Evolutionary conservation across 2,329 filamentous ascomycete genomes (phyloP), one percentile per base, ranked within the genome.

Genomic region (Aspergillus uvarum): DNA sequence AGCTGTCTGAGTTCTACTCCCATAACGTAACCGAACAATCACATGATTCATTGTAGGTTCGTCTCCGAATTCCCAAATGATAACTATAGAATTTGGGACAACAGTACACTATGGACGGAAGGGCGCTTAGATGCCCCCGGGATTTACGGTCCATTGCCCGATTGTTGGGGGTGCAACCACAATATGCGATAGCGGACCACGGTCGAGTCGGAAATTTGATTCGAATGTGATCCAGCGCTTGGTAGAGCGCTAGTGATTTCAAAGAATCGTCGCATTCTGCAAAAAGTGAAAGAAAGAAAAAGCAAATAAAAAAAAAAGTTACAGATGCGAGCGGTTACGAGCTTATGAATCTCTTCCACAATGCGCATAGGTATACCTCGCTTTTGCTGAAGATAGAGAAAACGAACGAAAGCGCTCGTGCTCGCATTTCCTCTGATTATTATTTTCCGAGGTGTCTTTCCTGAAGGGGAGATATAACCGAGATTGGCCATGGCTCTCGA

Each of bases 391-490:
- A 29, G 26, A 35, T 10, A 44, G 38, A 44, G 38, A 19, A 8
- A 19, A 6, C 32, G 4, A 44, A 19, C 7, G 14, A 12, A 35
- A 5, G 32, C 14, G 32, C 32, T 35, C 32, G 32, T 44, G 38
- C 38, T 44, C 1, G 16, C 38, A 19, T n/a, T 44, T 19, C 16
- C 38, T 44, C 14, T 19, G 38, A 44, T 44, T 19, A 44, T 44
- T 44, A 44, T 44, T 44, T 44, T 14, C 31, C 42, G 48, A 47
- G 52, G 50, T 47, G 57, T 58, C 14, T 61, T 64, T 31, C 65
- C 64, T 44, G 51, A 66, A 59, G 22, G n/a, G 58, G 65, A 38
- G 56, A 67, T 63, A 60, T 67, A 66, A 63, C 65, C 65, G 65
- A 67, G 61, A 55, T 56, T 51, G 51, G 53, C 47, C 58, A 21